phyloP scores from a whole-genome alignment of 768 basidiomycete genomes.

The Auriscalpium microsporum region DNA sequence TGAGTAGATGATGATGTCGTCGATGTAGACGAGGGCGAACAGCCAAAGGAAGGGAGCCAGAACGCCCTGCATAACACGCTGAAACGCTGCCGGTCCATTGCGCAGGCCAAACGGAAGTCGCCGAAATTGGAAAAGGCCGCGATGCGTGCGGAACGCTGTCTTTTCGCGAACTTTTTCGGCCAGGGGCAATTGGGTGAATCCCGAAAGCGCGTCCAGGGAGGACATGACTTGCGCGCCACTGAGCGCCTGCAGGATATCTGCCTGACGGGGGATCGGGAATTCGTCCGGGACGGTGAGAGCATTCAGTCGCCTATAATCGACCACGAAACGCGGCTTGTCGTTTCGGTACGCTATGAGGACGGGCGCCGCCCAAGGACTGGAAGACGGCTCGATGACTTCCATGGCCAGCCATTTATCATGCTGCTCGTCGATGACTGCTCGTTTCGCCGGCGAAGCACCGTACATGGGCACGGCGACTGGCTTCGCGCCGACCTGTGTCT shows the following conservation, averaged over 20 bases:
- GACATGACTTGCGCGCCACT: slow-evolving; percentile 18
- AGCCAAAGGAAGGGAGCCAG: slow-evolving; percentile 31
- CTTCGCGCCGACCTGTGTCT: slow-evolving; percentile 16
- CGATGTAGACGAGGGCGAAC: slow-evolving; percentile 33
- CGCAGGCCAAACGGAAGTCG: slow-evolving; percentile 28
- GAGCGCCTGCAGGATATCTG: slow-evolving; percentile 22
- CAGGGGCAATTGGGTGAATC: slow-evolving; percentile 32
- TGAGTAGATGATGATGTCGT: slow-evolving; percentile 33
- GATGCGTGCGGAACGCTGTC: slow-evolving; percentile 29
- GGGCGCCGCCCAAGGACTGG: slow-evolving; percentile 26
- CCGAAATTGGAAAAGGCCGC: slow-evolving; percentile 30
- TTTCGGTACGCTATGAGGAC: slow-evolving; percentile 27
- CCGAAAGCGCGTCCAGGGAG: slow-evolving; percentile 25
- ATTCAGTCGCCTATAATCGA: slow-evolving; percentile 22
- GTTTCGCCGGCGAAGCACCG: slow-evolving; percentile 15
- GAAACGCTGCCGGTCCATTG: slow-evolving; percentile 29
- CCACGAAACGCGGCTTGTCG: slow-evolving; percentile 25
- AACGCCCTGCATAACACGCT: slow-evolving; percentile 30
- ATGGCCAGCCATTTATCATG: slow-evolving; percentile 19
- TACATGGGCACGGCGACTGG: slow-evolving; percentile 19
- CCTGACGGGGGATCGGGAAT: slow-evolving; percentile 22
- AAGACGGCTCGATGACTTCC: slow-evolving; percentile 29
- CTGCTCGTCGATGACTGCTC: background rate
- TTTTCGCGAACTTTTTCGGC: slow-evolving; percentile 20
- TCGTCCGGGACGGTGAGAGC: slow-evolving; percentile 17